Evolutionary conservation across 2,329 filamentous ascomycete genomes (phyloP), one percentile per base, ranked within the genome.

Genomic region (Alternaria postmessia): DNA sequence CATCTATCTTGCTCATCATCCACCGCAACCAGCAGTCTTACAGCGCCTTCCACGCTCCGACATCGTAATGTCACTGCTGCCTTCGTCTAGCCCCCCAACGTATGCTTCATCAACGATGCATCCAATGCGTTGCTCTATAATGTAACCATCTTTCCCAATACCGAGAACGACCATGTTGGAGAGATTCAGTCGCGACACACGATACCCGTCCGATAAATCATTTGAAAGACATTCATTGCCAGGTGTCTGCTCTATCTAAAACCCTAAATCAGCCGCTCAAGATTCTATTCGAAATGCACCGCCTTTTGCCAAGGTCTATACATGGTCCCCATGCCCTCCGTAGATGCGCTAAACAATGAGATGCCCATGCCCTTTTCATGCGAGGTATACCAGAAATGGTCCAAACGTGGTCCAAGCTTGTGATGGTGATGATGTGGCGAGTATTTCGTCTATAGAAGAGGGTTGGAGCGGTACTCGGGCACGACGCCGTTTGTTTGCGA

Each of bases 401-500:
- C 58, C 57, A 44, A 55, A 38, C 11, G 49, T 51, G 43, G 51
- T 54, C 36, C 32, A 51, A 51, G 20, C 49, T 24, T 30, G 28
- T 30, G 32, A 53, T 26, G 14, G 18, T 49, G 7, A 49, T 49
- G 20, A 24, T 49, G 46, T 49, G 14, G 32, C n/a, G 46, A 32
- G 46, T 49, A 18, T 49, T 39, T 9, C 36, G 42, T 62, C 55
- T 67, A 90, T 70, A 91, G 81, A 58, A 89, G 80, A 60, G 88
- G 88, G 80, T 90, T 90, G 51, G 85, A 84, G 72, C 83, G 82
- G 76, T 89, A 89, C 75, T 89, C 87, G 16, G 86, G 85, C 12
- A 84, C 86, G 30, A 84, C 81, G 53, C 83, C 85, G 66, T 84
- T 85, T 65, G 78, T 77, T 63, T 86, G 80, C 20, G 79, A 75